Conservation (phyloP, 139 green algal genomes). For the Coccomyxa sp. region DNA sequence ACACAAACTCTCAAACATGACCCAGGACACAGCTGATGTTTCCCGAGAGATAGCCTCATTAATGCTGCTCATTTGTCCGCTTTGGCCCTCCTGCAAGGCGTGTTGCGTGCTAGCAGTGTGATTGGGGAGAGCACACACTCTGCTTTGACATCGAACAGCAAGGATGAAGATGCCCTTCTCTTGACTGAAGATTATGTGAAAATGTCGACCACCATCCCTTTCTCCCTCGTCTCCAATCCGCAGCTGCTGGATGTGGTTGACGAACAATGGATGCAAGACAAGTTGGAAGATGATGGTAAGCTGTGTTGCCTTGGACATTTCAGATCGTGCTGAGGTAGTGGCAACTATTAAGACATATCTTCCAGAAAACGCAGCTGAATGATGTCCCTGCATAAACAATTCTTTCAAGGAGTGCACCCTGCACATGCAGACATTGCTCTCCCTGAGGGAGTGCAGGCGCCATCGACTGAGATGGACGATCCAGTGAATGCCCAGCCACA, state of each 20-base stretch:
- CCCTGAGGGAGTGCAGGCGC: not conserved
- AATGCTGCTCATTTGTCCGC: too few relatives aligned
- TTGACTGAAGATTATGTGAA: too few relatives aligned
- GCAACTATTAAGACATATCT: not conserved
- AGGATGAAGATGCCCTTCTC: too few relatives aligned
- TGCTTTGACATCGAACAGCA: too few relatives aligned
- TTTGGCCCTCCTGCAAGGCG: too few relatives aligned
- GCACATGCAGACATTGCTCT: slow-evolving; percentile 1
- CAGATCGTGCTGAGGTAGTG: not conserved
- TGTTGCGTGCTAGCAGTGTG: too few relatives aligned
- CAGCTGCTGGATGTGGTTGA: not conserved
- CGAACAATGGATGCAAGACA: not conserved
- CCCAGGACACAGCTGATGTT: too few relatives aligned
- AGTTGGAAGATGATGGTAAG: not conserved
- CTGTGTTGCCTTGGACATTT: not conserved
- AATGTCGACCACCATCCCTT: not conserved
- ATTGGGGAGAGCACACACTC: too few relatives aligned
- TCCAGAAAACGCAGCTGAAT: not conserved
- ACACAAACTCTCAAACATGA: too few relatives aligned
- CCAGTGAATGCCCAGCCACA: not conserved
- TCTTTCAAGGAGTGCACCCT: not conserved
- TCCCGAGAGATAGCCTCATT: too few relatives aligned
- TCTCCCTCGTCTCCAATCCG: not conserved
- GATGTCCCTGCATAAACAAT: not conserved
- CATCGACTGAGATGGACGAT: not conserved